Evolutionary conservation across 2,329 filamentous ascomycete species (phyloP).

Genomic region (Clarireedia sp.): DNA sequence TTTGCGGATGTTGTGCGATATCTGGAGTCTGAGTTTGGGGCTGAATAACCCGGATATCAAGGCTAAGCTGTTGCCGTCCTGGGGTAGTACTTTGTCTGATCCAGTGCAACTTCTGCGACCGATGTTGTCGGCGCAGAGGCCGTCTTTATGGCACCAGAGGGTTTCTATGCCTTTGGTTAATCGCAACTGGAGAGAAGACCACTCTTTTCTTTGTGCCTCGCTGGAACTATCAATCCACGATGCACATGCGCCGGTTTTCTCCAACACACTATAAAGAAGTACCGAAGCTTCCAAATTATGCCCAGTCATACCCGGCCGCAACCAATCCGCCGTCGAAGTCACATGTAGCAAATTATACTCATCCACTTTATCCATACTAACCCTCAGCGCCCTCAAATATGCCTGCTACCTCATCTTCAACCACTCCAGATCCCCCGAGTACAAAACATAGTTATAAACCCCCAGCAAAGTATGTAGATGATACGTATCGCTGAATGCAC

Average conservation of each 20-base stretch:
- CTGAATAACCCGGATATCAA: constrained; percentile 29
- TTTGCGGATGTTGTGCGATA: constrained; percentile 21
- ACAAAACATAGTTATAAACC: constrained; percentile 50
- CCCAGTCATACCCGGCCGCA: constrained; percentile 26
- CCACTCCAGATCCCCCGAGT: constrained; percentile 46
- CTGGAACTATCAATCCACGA: constrained; percentile 30
- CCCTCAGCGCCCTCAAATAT: constrained; percentile 40
- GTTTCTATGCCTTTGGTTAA: constrained; percentile 17
- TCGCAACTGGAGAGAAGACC: constrained; percentile 12
- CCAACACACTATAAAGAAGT: constrained; percentile 22
- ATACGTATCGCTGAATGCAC: constrained; percentile 45
- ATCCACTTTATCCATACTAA: constrained; percentile 37
- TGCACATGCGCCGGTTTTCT: constrained; percentile 37
- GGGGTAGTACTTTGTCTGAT: constrained; percentile 47
- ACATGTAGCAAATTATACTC: constrained; percentile 30
- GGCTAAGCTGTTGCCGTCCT: constrained; percentile 52
- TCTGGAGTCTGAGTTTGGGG: constrained; percentile 32
- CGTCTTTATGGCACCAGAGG: constrained; percentile 32
- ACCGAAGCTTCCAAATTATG: constrained; percentile 28
- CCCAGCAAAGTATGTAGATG: constrained; percentile 53
- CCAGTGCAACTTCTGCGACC: constrained; percentile 33
- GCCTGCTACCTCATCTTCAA: constrained; percentile 40
- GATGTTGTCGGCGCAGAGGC: constrained; percentile 44
- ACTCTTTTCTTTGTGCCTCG: constrained; percentile 4
- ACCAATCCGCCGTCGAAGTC: constrained; percentile 23